phyloP scores from a whole-genome alignment of 169 alveolate species.

The Eimeria sp. region DNA sequence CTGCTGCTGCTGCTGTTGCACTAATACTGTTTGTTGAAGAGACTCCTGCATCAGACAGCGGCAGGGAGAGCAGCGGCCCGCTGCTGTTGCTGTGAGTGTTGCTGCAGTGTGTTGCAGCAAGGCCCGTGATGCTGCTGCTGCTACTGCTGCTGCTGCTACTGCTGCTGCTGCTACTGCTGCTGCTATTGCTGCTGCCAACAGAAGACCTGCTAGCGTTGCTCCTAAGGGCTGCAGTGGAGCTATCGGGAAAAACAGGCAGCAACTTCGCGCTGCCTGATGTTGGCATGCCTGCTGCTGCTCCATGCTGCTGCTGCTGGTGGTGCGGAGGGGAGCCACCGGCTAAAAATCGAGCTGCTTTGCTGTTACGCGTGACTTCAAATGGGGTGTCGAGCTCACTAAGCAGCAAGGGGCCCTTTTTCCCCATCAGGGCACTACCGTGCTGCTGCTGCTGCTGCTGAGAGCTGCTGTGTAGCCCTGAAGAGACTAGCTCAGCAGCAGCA shows the following conservation, averaged over 20 bases:
- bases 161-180: conserved; percentile 22
- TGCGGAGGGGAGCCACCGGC: conserved; percentile 34
- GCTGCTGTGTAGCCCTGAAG: neutral
- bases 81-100: conserved; percentile 1
- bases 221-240: conserved; percentile 41
- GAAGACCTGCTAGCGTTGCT: conserved; percentile 4
- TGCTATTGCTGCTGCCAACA: conserved; percentile 19
- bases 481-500: neutral
- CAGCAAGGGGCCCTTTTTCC: conserved; percentile 64
- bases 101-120: conserved; percentile 20
- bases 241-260: conserved; percentile 33
- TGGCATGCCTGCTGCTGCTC: conserved; percentile 38
- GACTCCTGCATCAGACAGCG: neutral
- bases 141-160: conserved; percentile 9
- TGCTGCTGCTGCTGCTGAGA: conserved; percentile 23
- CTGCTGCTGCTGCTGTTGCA: conserved; percentile 46
- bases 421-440: neutral
- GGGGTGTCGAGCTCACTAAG: conserved; percentile 80
- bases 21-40: neutral
- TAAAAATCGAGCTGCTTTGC: conserved; percentile 48
- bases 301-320: conserved; percentile 51
- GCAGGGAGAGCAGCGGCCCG: neutral
- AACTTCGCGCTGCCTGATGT: conserved; percentile 23
- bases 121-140: neutral
- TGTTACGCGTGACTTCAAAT: conserved; percentile 43